Evolutionary conservation across 345 rosid genomes (phyloP).

Genomic region (Luvunga scandens): DNA sequence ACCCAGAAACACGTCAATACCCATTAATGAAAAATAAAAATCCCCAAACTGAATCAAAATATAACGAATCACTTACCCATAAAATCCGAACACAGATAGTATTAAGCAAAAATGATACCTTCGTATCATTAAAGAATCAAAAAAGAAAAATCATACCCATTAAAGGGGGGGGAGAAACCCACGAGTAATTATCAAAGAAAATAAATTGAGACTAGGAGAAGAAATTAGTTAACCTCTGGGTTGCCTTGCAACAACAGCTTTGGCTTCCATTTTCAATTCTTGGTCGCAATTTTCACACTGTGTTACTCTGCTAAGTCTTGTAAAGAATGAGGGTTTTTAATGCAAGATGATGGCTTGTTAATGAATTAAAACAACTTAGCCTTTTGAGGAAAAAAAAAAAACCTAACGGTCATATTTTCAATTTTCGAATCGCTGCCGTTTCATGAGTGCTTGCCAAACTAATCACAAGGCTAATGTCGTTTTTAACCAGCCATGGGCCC

Average conservation of each 20-base stretch:
- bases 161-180: too few species aligned
- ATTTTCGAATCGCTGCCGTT: constrained; percentile 17
- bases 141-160: not conserved
- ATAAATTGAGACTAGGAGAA: not conserved
- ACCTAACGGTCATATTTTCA: constrained; percentile 2
- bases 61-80: not conserved
- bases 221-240: constrained; percentile 6
- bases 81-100: not conserved
- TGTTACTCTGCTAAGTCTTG: not conserved
- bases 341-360: not conserved
- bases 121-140: not conserved
- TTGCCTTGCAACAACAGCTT: not conserved
- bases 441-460: not conserved
- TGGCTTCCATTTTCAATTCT: not conserved
- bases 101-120: not conserved
- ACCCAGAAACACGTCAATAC: not conserved
- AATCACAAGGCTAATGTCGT: not conserved
- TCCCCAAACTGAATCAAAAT: not conserved
- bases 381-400: not conserved
- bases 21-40: not conserved
- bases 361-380: not conserved
- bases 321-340: not conserved
- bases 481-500: not conserved
- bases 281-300: not conserved
- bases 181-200: not conserved